A percentile compares a stretch with the other conserved stretches of the same genome.
Conservation (phyloP, 352 stramenopile genomes). For the Phytopythium montanum region DNA sequence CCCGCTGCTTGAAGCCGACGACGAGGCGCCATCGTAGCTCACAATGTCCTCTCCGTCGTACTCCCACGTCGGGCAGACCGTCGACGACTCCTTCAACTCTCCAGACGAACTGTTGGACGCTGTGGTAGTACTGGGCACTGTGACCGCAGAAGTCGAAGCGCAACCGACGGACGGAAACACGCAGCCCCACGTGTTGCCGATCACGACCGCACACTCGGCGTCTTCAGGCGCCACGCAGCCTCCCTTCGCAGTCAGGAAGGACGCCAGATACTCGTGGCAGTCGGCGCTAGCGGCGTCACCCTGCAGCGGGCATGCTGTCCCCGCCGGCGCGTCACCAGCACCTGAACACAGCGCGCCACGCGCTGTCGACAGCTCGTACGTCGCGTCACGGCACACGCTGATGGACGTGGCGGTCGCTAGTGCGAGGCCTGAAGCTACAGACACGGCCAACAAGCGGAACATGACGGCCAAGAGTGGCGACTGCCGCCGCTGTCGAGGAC, state of each 20-base stretch:
- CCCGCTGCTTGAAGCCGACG: slow-evolving; percentile 19
- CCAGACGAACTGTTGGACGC: background rate
- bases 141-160: background rate
- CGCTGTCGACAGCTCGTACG: slow-evolving; percentile 9
- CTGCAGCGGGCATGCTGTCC: slow-evolving; percentile 25
- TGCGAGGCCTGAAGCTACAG: background rate
- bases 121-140: background rate
- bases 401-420: background rate
- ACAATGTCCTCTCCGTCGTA: slow-evolving; percentile 22
- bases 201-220: slow-evolving; percentile 39
- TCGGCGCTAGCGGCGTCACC: slow-evolving; percentile 32
- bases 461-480: background rate
- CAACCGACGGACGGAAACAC: slow-evolving; percentile 36
- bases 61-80: slow-evolving; percentile 23
- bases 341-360: slow-evolving; percentile 48
- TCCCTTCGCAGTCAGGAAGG: slow-evolving; percentile 14
- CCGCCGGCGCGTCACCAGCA: slow-evolving; percentile 20
- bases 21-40: slow-evolving; percentile 12
- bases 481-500: background rate
- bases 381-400: slow-evolving; percentile 4
- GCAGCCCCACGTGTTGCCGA: slow-evolving; percentile 37
- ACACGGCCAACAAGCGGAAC: background rate
- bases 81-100: slow-evolving; percentile 11
- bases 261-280: slow-evolving; percentile 44
- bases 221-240: slow-evolving; percentile 37